These are phyloP conservation scores for Trametes punicea DNA, from an alignment of 768 basidiomycete species.

Conservation along the genomic window DNA sequence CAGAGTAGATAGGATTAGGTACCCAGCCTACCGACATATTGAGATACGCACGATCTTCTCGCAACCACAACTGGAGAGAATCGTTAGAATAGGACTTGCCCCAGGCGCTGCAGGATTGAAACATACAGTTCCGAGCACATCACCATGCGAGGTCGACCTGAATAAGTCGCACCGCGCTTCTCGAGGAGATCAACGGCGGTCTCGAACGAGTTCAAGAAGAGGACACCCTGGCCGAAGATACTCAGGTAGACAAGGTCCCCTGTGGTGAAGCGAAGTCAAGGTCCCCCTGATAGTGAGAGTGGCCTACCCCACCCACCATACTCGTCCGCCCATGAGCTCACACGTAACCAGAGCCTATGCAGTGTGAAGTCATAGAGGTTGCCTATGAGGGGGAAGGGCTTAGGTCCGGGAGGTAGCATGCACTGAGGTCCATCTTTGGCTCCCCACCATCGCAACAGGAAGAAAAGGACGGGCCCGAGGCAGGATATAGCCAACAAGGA, in stretches of 20 bases:
- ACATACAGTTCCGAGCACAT: conserved; percentile 72
- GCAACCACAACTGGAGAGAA: neutral
- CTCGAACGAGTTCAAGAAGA: conserved; percentile 62
- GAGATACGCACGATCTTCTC: neutral
- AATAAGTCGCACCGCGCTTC: conserved; percentile 65
- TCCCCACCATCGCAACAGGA: neutral
- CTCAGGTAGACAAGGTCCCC: conserved; percentile 65
- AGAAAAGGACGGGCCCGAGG: neutral
- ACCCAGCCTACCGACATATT: too few relatives aligned
- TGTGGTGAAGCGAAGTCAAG: conserved; percentile 20
- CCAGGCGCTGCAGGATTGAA: neutral
- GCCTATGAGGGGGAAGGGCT: conserved; percentile 59
- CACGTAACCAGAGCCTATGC: conserved; percentile 62
- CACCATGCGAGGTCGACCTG: conserved; percentile 65
- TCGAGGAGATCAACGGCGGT: conserved; percentile 64
- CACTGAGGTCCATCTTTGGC: too few relatives aligned
- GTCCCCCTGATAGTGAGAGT: neutral
- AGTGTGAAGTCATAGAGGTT: conserved; percentile 58
- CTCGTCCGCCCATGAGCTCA: conserved; percentile 54
- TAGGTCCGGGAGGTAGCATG: conserved; percentile 60
- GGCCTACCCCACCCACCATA: conserved; percentile 46
- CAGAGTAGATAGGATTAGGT: neutral
- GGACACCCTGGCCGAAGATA: conserved; percentile 60
- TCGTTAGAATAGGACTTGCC: too few relatives aligned
- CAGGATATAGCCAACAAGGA: too few relatives aligned